Base-by-base conservation (phyloP, 2,329 filamentous ascomycete species). In the Davidsoniella eucalypti region DNA sequence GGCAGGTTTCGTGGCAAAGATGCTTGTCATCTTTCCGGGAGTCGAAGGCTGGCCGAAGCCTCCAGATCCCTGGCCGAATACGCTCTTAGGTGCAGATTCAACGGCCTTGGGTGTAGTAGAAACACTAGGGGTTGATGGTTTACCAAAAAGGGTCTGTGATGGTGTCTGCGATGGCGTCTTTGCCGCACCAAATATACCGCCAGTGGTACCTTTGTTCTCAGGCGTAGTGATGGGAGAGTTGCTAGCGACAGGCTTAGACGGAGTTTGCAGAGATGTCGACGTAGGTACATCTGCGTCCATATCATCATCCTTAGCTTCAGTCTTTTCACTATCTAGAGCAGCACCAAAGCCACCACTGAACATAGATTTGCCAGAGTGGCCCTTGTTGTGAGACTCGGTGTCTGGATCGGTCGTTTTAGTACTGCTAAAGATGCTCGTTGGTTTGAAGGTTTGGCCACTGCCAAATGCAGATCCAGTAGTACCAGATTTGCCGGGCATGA, bases 341-440 rank as follows among this genome's bases (percentile, higher is more conserved):
- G 73, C 71, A 5, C 72, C 69, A 61, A 86, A 84, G 8, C 66
- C 71, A 48, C 66, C 67, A n/a, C 75, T 75, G 58, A 85, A 84
- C 55, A 82, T 56, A 4, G 69, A 68, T 10, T 18, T 38, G 5
- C 67, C 67, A 12, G 57, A 33, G 64, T 62, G 17, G 61, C 57
- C n/a, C 62, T 61, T 38, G 33, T 33, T 12, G 4, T 48, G 25
- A 14, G 38, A 9, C 4, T 43, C 18, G 62, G 60, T 14, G 72
- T 72, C 68, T 44, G 36, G 70, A 64, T 52, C 81, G 76, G 21
- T 82, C 72, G 53, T 76, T 78, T 52, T 76, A 78, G 1, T 74
- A 69, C 42, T 71, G 69, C 5, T 77, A 65, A 86, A 87, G 1
- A 75, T 79, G 26, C 76, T 80, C 38, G 73, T 72, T 14, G 86